Percentiles rank a stretch among this genome's conserved stretches.
Evolutionary conservation across 2,329 filamentous ascomycete genomes (phyloP).

Genomic region (Botryosphaeria dothidea): DNA sequence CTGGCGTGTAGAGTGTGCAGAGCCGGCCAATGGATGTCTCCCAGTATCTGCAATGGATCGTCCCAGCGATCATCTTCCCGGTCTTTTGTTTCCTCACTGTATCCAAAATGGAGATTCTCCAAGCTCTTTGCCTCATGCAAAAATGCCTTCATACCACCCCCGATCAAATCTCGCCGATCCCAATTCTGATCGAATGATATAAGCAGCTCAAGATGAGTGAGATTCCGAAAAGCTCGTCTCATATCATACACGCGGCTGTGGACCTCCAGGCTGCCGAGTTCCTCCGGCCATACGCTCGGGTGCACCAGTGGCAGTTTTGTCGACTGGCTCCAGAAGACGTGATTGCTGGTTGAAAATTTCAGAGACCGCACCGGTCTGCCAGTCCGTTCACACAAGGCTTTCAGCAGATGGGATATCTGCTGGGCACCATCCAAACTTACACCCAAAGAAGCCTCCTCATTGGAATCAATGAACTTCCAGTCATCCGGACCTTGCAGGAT

Average conservation of each 20-base stretch:
- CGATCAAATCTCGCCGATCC: constrained; percentile 4
- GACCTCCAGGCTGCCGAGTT: background rate
- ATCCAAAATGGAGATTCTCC: constrained; percentile 23
- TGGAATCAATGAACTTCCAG: constrained; percentile 14
- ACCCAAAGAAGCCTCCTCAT: constrained; percentile 2
- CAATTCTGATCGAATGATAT: constrained; percentile 19
- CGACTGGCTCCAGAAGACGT: constrained; percentile 9
- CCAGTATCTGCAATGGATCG: constrained; percentile 22
- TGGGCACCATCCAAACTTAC: constrained; percentile 5
- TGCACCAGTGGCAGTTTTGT: background rate
- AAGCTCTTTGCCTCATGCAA: constrained; percentile 16
- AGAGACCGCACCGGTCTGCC: background rate
- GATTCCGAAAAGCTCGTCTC: background rate
- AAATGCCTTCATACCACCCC: constrained; percentile 19
- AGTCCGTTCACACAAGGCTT: background rate
- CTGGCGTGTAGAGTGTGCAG: constrained; percentile 22
- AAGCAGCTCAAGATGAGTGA: constrained; percentile 15
- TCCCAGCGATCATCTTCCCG: constrained; percentile 11
- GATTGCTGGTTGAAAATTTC: background rate
- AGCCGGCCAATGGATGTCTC: constrained; percentile 23
- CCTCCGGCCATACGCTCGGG: background rate
- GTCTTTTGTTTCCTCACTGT: constrained; percentile 19
- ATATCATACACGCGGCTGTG: constrained; percentile 1
- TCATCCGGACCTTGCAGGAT: constrained; percentile 15
- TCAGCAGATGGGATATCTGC: constrained; percentile 11